A percentile compares a stretch with the other conserved stretches of the same genome.
Evolutionary conservation across 129 eudicot genomes (phyloP).

Genomic region (Apium graveolens): DNA sequence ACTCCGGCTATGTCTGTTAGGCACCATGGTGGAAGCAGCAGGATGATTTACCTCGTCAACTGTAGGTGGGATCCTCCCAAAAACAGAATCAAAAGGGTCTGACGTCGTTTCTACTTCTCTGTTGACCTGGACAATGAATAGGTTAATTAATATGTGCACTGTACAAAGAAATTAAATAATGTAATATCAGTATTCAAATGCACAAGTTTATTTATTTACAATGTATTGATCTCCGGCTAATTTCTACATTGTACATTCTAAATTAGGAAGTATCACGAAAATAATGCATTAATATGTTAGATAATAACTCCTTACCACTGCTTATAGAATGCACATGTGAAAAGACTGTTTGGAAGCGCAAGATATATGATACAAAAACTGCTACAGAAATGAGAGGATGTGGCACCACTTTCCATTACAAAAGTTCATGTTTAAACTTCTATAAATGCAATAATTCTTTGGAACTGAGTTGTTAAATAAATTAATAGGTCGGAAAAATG

Average conservation of each 20-base stretch:
- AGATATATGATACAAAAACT: background rate
- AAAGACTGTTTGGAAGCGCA: background rate
- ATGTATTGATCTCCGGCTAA: background rate
- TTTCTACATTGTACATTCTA: background rate
- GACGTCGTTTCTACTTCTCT: slow-evolving; percentile 27
- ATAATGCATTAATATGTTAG: background rate
- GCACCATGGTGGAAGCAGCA: slow-evolving; percentile 18
- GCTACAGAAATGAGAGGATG: background rate
- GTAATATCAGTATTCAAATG: background rate
- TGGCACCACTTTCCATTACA: background rate
- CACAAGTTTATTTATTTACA: background rate
- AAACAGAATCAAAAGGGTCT: slow-evolving; percentile 61
- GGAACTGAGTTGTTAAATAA: background rate
- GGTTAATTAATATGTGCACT: background rate
- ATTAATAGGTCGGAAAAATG: background rate
- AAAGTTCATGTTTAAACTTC: background rate
- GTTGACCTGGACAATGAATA: slow-evolving; percentile 28
- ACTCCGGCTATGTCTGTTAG: slow-evolving; percentile 35
- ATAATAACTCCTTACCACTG: background rate
- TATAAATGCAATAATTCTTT: background rate
- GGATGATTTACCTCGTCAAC: slow-evolving; percentile 34
- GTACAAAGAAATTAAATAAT: background rate
- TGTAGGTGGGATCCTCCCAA: slow-evolving; percentile 42
- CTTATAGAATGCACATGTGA: background rate
- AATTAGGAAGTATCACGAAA: background rate